These are phyloP conservation scores for Populus tremula DNA, from an alignment of 345 rosid genomes.

Conservation along the genomic window DNA sequence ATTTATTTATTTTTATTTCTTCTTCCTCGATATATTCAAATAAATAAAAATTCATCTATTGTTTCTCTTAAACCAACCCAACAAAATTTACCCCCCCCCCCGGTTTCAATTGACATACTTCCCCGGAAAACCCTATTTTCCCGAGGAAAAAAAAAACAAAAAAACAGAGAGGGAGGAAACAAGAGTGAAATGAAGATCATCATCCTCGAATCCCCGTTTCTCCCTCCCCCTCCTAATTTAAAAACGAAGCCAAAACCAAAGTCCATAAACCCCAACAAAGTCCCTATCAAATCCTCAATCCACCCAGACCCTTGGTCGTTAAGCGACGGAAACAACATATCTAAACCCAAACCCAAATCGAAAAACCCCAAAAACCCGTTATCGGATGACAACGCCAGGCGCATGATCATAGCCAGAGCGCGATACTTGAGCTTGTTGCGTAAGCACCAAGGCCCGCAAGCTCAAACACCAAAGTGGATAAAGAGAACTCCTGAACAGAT, in stretches of 20 bases:
- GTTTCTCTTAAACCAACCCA: too few species aligned
- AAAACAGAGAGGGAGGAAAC: too few species aligned
- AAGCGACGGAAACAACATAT: constrained; percentile 58
- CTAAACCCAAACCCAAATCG: constrained; percentile 61
- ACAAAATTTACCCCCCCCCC: too few species aligned
- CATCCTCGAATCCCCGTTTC: constrained; percentile 39
- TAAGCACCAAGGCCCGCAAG: constrained; percentile 71
- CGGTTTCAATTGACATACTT: background rate
- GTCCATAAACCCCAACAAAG: constrained; percentile 3
- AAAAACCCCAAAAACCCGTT: constrained; percentile 62
- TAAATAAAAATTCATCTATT: too few species aligned
- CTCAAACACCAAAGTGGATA: constrained; percentile 76
- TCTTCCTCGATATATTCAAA: too few species aligned
- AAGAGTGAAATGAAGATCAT: constrained; percentile 23
- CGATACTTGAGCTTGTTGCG: constrained; percentile 61
- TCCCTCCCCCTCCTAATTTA: constrained; percentile 14
- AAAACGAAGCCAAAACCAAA: constrained; percentile 11
- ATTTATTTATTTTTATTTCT: too few species aligned
- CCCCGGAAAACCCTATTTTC: background rate
- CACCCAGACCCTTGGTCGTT: constrained; percentile 82
- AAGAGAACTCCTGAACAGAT: constrained; percentile 88
- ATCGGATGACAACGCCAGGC: constrained; percentile 80
- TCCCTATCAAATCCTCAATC: constrained; percentile 37
- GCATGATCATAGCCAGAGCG: constrained; percentile 76
- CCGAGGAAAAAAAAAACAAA: background rate